Evolutionary conservation across 1,284 basidiomycete genomes (phyloP), one percentile per base, ranked within the genome.

Genomic region (Blastosporella zonata): DNA sequence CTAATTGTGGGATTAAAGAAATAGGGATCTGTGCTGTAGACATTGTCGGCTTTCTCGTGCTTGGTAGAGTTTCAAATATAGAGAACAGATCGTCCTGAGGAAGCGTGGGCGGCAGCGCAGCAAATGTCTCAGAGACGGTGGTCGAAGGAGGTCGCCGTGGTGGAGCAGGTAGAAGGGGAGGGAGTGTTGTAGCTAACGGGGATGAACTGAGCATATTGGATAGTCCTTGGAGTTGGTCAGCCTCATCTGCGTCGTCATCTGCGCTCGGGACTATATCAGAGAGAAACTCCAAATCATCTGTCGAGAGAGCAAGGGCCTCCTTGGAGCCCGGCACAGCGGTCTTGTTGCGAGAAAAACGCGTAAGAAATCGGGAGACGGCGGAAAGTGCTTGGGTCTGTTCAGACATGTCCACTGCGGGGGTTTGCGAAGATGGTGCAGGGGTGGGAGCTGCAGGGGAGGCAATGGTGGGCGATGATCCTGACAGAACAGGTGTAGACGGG

Each of bases 201-300:
- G 74, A 67, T 15, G 75, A 68, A 45, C 66, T 65, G 12, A 74
- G 64, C 62, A 72, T 67, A 49, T 58, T 64, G 25, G 68, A 63
- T 27, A 81, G 60, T 10, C 63, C 66, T 49, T 64, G 66, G 35
- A 71, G 53, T 41, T 67, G 61, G 35, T 53, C 43, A 10, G 60
- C 63, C 31, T 71, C 63, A 36, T 69, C 62, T n/a, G 67, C 63
- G 28, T 65, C 67, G 53, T 81, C 77, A 43, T 61, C 65, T 7
- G 72, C 74, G 53, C 75, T 78, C 3, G 84, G 82, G 3, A 82
- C 81, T 43, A 87, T 80, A 55, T 89, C 87, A 8, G 81, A 77
- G n/a, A 90, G 71, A 56, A 85, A 88, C 56, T 87, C 84, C 20
- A 90, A 68, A 60, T 90, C 87, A 50, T 86, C 79, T 2, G 78